Base-by-base conservation (phyloP, 2,329 filamentous ascomycete species). In the Talaromyces sp. region DNA sequence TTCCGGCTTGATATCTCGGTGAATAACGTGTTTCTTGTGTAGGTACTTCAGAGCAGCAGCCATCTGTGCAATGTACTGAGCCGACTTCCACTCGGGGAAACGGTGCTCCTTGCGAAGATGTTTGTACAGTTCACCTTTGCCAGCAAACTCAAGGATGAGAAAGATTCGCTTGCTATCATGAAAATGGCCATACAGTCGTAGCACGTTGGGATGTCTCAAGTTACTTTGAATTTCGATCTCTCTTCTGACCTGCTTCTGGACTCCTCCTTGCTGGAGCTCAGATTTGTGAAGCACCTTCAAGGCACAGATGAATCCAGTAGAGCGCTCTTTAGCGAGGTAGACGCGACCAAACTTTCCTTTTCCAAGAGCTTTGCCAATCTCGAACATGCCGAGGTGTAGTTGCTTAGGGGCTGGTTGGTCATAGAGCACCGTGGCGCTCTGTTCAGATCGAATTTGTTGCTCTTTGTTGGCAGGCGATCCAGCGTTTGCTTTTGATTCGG, bases 1-100 rank as follows among this genome's bases (percentile, higher is more conserved):
- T 80, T 98, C 93, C 2, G 93, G 93, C 83, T 98, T 98, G 81
- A 98, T 98, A 73, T 98, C 93, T 66, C 93, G 87, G 79, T 98
- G 94, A 82, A 98, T 98, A 71, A 98, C 91, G 77, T 97, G 93
- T 82, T 98, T 98, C 77, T 92, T 92, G 82, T 97, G 93, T 54
- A 97, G 85, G 75, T 97, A 98, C 70, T 89, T 89, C 71, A 97
- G 82, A 0, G 93, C 93, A 52, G 90, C 90, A n/a, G 91, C 90
- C 91, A 95, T 95, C 78, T 96, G 92, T 2, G 91, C 91, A 68
- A 95, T 88, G 77, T 94, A 96, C 79, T 93, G 90, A 31, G 91
- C 91, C 9, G 92, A 91, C 77, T 92, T 92, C 87, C 89, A 91
- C 77, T 96, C 92, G 3, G 90, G 89, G 77, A 96, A 96, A 54